Percentiles rank a stretch among this genome's conserved stretches.
Evolutionary conservation across 148 eudicot species (phyloP).

Genomic region (Beta vulgaris): DNA sequence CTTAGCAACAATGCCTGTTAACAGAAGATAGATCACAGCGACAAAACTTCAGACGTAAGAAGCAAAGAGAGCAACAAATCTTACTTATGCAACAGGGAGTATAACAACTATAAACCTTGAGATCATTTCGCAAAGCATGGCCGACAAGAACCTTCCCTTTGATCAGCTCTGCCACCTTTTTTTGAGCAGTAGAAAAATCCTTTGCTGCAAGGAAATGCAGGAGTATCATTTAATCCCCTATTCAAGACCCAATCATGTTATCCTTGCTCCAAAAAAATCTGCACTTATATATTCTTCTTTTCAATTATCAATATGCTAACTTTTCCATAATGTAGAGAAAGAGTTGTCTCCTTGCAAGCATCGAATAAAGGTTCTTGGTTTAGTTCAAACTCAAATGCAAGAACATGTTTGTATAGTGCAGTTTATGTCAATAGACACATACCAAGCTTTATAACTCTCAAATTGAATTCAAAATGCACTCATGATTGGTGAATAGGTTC

Average conservation of each 20-base stretch:
- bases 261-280: background rate
- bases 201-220: constrained; percentile 54
- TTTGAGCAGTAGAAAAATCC: constrained; percentile 73
- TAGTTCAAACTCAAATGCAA: background rate
- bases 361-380: background rate
- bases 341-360: background rate
- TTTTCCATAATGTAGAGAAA: background rate
- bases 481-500: background rate
- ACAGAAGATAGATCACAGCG: background rate
- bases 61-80: background rate
- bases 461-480: background rate
- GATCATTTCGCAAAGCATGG: constrained; percentile 93
- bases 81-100: background rate
- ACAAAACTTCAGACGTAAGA: background rate
- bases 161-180: constrained; percentile 76
- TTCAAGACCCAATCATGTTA: background rate
- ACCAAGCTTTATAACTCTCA: background rate
- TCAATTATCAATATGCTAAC: background rate
- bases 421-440: background rate
- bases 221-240: background rate
- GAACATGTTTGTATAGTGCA: background rate
- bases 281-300: background rate
- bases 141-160: constrained; percentile 88
- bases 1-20: constrained; percentile 73
- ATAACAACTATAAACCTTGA: constrained; percentile 50